phyloP scores from a whole-genome alignment of 768 basidiomycete species.

The Leccinum broughii region DNA sequence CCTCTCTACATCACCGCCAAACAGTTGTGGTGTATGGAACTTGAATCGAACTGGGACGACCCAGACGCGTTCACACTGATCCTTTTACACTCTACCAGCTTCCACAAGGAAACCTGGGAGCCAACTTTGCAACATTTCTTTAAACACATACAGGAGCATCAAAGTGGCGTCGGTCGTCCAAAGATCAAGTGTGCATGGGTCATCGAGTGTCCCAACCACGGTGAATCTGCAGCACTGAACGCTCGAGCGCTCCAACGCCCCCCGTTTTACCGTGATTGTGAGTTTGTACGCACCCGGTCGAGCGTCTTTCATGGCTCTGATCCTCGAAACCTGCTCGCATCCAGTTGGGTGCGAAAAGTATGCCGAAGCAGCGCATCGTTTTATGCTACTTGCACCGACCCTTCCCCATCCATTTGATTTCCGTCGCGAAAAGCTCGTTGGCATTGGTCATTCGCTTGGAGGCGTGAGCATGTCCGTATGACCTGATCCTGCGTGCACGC shows the following conservation, averaged over 20 bases:
- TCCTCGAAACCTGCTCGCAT: not conserved
- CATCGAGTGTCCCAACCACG: slow-evolving; percentile 75
- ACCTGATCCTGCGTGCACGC: not conserved
- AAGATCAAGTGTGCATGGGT: slow-evolving; percentile 51
- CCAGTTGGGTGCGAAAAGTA: slow-evolving; percentile 67
- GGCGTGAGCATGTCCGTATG: slow-evolving; percentile 58
- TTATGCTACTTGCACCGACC: slow-evolving; percentile 45
- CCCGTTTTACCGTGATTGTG: slow-evolving; percentile 49
- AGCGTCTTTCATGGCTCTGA: not conserved
- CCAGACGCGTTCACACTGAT: slow-evolving; percentile 55
- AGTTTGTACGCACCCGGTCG: slow-evolving; percentile 14
- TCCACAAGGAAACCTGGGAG: slow-evolving; percentile 76
- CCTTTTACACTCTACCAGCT: slow-evolving; percentile 69
- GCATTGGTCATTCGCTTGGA: slow-evolving; percentile 69
- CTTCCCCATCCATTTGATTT: slow-evolving; percentile 49
- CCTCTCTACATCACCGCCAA: slow-evolving; percentile 57
- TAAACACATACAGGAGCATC: slow-evolving; percentile 17
- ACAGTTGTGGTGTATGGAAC: slow-evolving; percentile 50
- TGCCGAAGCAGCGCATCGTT: slow-evolving; percentile 56
- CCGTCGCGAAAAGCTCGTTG: slow-evolving; percentile 50
- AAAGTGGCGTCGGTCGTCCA: not conserved
- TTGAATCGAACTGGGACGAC: slow-evolving; percentile 37
- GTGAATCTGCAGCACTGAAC: slow-evolving; percentile 58
- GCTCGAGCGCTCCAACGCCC: slow-evolving; percentile 43
- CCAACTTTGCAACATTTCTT: slow-evolving; percentile 56